Base-by-base conservation (phyloP, 176 grass and related monocot species). In the Oryza nivara region DNA sequence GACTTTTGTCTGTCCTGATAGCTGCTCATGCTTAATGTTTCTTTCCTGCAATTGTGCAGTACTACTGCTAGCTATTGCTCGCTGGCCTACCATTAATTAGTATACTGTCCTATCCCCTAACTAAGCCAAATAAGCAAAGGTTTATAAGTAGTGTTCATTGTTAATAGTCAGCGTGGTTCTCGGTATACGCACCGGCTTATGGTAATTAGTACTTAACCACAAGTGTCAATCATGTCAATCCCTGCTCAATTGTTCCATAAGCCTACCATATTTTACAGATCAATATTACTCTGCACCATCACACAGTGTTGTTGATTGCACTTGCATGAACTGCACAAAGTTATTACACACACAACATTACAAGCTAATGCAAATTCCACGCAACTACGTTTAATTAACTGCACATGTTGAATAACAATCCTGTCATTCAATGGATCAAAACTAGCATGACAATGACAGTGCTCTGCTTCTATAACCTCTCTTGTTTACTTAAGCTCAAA, bases 191-290 rank as follows among this genome's bases (percentile, higher is more conserved):
- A 76, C 83, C 41, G 1, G 40, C 38, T 56, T 64, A 49, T 61
- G 77, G 52, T 73, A 67, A 65, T 38, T 48, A 67, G 4, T 35
- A 2, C 32, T 49, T 75, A 84, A 80, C 32, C 84, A 83, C 80
- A 84, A 2, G 84, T 79, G 64, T 90, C 41, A 87, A 80, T 79
- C 70, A 87, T 83, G 77, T 8, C 74, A 63, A 52, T 70, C 40
- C 88, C 63, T 52, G 84, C 36, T 67, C 68, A 38, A 41, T 35
- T 77, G 0, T 23, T 63, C 58, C 40, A 68, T 41, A 40, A 7
- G 30, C 19, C 14, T 72, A 54, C 48, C 58, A 51, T 16, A 72
- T n/a, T 32, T 32, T 46, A 16, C 76, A 19, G 54, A 73, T 13
- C 10, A 25, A 16, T 63, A 63, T 1, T 23, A 4, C 3, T 74